phyloP scores from a whole-genome alignment of 345 rosid species.

The Toxicodendron radicans region DNA sequence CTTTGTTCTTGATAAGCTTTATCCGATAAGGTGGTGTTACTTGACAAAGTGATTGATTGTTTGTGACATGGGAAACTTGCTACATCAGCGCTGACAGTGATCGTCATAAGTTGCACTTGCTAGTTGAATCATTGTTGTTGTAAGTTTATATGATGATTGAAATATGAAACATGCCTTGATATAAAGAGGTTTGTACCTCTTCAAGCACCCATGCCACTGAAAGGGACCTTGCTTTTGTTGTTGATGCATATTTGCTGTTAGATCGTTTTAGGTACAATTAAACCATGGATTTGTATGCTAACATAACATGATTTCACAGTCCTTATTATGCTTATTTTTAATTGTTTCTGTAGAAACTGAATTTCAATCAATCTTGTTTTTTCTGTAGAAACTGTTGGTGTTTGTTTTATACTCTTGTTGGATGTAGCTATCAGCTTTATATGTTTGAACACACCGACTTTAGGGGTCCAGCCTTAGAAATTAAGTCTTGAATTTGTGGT shows the following conservation, averaged over 20 bases:
- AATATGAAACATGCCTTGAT: slow-evolving; percentile 26
- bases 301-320: slow-evolving; percentile 4
- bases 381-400: slow-evolving; percentile 26
- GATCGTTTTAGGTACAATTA: slow-evolving; percentile 15
- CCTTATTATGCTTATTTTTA: slow-evolving; percentile 20
- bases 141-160: slow-evolving; percentile 15
- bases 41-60: slow-evolving; percentile 34
- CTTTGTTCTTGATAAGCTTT: slow-evolving; percentile 24
- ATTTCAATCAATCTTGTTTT: slow-evolving; percentile 17
- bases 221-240: neutral
- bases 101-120: slow-evolving; percentile 27
- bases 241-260: neutral
- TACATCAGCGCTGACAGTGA: slow-evolving; percentile 40
- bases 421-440: slow-evolving; percentile 17
- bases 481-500: slow-evolving; percentile 23
- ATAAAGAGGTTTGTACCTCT: slow-evolving; percentile 17
- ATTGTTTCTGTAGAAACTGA: slow-evolving; percentile 18
- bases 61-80: slow-evolving; percentile 34
- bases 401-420: neutral
- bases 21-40: slow-evolving; percentile 33
- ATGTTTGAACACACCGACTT: slow-evolving; percentile 2
- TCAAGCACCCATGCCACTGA: neutral
- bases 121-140: slow-evolving; percentile 23
- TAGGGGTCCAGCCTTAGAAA: slow-evolving; percentile 37
- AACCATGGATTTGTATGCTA: neutral